phyloP scores from a whole-genome alignment of 176 grass and related monocot genomes.

The Paspalum notatum region DNA sequence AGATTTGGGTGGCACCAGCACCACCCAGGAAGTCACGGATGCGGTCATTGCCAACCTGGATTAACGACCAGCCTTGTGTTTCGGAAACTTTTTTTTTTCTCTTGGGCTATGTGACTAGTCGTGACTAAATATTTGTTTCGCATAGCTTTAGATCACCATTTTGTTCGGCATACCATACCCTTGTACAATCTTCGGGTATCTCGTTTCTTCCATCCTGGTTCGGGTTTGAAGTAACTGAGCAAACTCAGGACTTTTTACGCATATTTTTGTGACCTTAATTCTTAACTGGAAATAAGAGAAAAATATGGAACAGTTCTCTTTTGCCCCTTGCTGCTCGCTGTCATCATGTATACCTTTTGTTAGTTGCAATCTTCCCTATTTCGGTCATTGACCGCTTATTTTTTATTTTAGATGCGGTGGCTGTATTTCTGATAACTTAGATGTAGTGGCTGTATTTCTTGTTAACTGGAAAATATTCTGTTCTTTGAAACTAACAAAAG shows the following conservation, averaged over 20 bases:
- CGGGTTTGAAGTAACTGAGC: constrained; percentile 28
- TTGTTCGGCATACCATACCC: constrained; percentile 25
- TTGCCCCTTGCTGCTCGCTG: neutral
- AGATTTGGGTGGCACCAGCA: constrained; percentile 87
- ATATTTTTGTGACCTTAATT: constrained; percentile 34
- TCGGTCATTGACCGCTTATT: too few species aligned
- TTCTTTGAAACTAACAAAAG: too few species aligned
- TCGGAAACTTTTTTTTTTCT: neutral
- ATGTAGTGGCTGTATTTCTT: too few species aligned
- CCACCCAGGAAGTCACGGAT: constrained; percentile 85
- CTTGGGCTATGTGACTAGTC: constrained; percentile 44
- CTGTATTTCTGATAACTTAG: too few species aligned
- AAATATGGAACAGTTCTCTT: constrained; percentile 19
- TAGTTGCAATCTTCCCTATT: neutral
- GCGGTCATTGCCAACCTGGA: constrained; percentile 74
- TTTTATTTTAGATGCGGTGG: too few species aligned
- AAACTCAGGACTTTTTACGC: constrained; percentile 2
- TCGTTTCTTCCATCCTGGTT: constrained; percentile 8
- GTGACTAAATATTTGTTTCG: constrained; percentile 30
- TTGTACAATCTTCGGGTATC: constrained; percentile 30
- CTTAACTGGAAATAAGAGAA: constrained; percentile 52
- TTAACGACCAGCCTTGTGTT: neutral
- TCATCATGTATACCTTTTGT: too few species aligned
- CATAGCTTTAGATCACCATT: constrained; percentile 48
- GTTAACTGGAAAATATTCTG: too few species aligned